Evolutionary conservation across 768 basidiomycete species (phyloP).

Genomic region (Amanita subjunquillea): DNA sequence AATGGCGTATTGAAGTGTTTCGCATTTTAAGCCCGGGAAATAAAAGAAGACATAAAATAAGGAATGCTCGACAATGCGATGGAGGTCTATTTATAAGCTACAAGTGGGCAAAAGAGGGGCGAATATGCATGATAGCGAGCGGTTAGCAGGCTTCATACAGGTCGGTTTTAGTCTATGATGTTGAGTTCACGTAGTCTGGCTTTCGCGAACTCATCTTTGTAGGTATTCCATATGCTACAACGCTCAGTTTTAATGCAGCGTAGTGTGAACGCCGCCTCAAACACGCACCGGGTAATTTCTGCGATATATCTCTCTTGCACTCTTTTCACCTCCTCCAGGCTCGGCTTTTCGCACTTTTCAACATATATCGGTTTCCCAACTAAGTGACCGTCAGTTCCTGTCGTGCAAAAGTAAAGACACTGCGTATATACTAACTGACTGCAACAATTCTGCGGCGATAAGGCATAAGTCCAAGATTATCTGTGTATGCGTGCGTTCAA

Average conservation of each 20-base stretch:
- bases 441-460: conserved; percentile 93
- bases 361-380: conserved; percentile 88
- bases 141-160: neutral
- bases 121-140: neutral
- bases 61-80: neutral
- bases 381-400: conserved; percentile 17
- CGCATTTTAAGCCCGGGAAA: neutral
- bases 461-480: conserved; percentile 93
- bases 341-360: conserved; percentile 66
- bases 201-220: conserved; percentile 91
- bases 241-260: neutral
- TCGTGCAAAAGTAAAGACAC: neutral
- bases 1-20: neutral
- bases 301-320: conserved; percentile 85
- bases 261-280: neutral
- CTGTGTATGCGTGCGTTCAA: conserved; percentile 25
- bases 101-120: neutral
- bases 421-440: conserved; percentile 61
- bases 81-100: neutral
- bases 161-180: conserved; percentile 50
- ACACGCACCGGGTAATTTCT: conserved; percentile 73
- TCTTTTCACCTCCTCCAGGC: conserved; percentile 67
- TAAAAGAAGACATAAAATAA: neutral
- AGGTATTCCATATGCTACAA: conserved; percentile 86
- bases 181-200: conserved; percentile 67